phyloP scores from a whole-genome alignment of 768 basidiomycete species.

The Suillus paluster region DNA sequence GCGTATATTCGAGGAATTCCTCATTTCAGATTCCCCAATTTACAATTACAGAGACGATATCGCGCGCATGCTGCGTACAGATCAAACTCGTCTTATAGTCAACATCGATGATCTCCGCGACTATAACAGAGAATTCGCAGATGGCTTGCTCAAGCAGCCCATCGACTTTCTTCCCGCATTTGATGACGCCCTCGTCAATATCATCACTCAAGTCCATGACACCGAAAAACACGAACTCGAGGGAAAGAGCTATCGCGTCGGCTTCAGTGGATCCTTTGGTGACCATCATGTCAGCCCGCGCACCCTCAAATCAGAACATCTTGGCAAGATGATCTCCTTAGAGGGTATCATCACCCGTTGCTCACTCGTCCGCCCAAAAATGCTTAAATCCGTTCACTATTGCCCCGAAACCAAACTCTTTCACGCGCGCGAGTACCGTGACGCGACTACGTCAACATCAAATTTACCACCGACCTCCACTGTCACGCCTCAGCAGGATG shows the following conservation, averaged over 20 bases:
- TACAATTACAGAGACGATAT: constrained; percentile 90
- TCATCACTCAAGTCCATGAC: constrained; percentile 78
- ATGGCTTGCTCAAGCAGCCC: constrained; percentile 89
- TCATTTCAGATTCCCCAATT: constrained; percentile 64
- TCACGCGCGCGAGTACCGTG: constrained; percentile 89
- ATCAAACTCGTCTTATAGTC: constrained; percentile 88
- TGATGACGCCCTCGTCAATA: constrained; percentile 77
- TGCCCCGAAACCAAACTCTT: constrained; percentile 86
- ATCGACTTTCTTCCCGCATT: constrained; percentile 87
- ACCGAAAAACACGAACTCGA: constrained; percentile 80
- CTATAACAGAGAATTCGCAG: constrained; percentile 85
- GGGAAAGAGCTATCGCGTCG: constrained; percentile 83
- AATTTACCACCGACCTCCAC: constrained; percentile 85
- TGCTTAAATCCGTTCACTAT: constrained; percentile 96
- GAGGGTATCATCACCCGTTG: constrained; percentile 99
- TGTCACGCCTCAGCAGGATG: constrained; percentile 89
- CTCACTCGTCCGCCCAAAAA: constrained; percentile 97
- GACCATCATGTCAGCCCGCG: constrained; percentile 98
- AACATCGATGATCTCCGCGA: constrained; percentile 97
- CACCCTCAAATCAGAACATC: constrained; percentile 83
- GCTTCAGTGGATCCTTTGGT: constrained; percentile 95
- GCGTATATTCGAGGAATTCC: constrained; percentile 83
- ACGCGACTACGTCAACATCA: constrained; percentile 86
- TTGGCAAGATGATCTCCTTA: constrained; percentile 95
- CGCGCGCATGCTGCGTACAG: constrained; percentile 77